Conservation (phyloP, 257 asterid species). For the Jasminum sambac region DNA sequence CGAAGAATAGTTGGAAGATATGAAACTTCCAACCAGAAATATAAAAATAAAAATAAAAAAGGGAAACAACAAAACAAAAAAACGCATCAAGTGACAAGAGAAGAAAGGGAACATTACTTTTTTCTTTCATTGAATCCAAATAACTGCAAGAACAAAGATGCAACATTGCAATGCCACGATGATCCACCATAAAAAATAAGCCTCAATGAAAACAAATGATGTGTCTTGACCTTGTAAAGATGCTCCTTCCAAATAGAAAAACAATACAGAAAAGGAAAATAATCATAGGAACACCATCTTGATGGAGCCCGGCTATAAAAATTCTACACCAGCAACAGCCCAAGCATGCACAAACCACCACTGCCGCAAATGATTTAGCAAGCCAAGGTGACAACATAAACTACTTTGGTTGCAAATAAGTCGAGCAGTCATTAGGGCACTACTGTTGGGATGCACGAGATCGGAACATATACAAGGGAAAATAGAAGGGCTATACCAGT, state of each 20-base stretch:
- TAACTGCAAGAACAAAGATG: background rate
- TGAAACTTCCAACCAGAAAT: too few relatives aligned
- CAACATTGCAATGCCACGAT: background rate
- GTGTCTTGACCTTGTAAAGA: background rate
- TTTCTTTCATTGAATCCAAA: background rate
- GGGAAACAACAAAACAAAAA: background rate
- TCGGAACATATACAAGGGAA: background rate
- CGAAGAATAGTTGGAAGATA: too few relatives aligned
- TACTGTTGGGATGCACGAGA: background rate
- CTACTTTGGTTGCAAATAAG: background rate
- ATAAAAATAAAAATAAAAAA: too few relatives aligned
- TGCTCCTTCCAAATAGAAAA: background rate
- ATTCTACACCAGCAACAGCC: background rate
- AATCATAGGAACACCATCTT: background rate
- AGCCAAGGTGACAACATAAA: background rate
- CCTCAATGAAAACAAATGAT: background rate
- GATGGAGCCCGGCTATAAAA: background rate
- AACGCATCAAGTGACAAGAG: background rate
- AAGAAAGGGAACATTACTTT: background rate
- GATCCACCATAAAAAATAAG: background rate
- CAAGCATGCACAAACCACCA: background rate
- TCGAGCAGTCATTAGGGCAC: slow-evolving; percentile 3
- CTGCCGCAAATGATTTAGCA: background rate
- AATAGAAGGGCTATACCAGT: background rate
- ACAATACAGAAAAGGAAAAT: background rate